These are phyloP conservation scores for Stevia rebaudiana DNA, from an alignment of 140 eudicot species.

Conservation along the genomic window DNA sequence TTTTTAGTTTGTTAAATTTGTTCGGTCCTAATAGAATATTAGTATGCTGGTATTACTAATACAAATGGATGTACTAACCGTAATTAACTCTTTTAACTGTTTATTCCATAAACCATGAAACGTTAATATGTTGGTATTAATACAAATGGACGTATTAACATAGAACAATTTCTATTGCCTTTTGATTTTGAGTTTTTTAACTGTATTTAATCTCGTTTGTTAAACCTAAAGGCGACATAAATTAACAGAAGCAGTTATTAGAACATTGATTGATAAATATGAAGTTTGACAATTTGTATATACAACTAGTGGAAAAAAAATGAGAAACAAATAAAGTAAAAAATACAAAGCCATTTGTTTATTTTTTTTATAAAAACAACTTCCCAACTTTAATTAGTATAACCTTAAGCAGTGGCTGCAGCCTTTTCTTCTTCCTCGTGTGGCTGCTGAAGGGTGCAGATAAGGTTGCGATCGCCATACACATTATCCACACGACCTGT, in stretches of 20 bases:
- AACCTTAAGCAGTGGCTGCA: slow-evolving; percentile 69
- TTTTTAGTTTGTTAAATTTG: no score
- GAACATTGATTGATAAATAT: slow-evolving; percentile 21
- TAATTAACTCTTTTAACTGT: no score
- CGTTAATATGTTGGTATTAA: no score
- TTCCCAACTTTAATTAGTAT: background rate
- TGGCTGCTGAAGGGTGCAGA: slow-evolving; percentile 87
- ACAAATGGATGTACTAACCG: no score
- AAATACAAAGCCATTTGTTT: slow-evolving; percentile 5
- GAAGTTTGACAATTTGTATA: slow-evolving; percentile 28
- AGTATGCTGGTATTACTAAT: no score
- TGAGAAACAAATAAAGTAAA: slow-evolving; percentile 9
- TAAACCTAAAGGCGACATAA: no score
- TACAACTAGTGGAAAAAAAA: slow-evolving; percentile 33
- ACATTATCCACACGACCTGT: slow-evolving; percentile 97
- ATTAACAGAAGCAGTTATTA: background rate
- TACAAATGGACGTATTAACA: no score
- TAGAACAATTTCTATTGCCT: no score
- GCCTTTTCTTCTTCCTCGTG: slow-evolving; percentile 68
- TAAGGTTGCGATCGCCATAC: slow-evolving; percentile 92
- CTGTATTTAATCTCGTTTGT: no score
- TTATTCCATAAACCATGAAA: no score
- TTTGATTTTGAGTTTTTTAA: no score
- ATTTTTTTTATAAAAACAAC: slow-evolving; percentile 17
- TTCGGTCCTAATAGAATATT: no score